Conservation (phyloP, 208 protist genomes). For the Borovskyia barvae region DNA sequence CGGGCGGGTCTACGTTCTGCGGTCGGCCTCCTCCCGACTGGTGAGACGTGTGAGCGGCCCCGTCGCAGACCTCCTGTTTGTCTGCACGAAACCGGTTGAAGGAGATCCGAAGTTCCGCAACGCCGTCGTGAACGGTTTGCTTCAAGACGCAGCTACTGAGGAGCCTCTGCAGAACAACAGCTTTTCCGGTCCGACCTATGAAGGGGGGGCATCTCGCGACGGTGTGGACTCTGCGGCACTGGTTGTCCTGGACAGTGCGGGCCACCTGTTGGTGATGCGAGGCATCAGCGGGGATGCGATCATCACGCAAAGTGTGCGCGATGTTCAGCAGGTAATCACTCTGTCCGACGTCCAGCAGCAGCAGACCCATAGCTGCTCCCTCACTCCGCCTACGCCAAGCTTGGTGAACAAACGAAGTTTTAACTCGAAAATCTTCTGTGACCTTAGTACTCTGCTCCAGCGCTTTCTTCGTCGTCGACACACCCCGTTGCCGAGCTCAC, state of each 20-base stretch:
- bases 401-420: constrained; percentile 3
- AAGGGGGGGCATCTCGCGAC: constrained; percentile 5
- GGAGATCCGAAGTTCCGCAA: constrained; percentile 13
- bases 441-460: constrained; percentile 43
- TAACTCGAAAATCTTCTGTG: constrained; percentile 51
- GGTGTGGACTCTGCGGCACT: constrained; percentile 28
- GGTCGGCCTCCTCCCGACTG: constrained; percentile 14
- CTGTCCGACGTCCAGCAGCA: constrained; percentile 23
- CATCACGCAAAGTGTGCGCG: constrained; percentile 49
- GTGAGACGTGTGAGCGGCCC: constrained; percentile 60
- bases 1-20: constrained; percentile 54
- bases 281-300: constrained; percentile 35
- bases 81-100: constrained; percentile 21
- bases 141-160: constrained; percentile 19
- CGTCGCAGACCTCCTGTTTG: constrained; percentile 69
- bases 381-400: constrained; percentile 3
- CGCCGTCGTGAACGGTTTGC: constrained; percentile 28
- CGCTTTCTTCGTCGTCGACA: constrained; percentile 31
- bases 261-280: constrained; percentile 55
- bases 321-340: constrained; percentile 59
- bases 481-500: neutral
- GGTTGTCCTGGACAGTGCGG: constrained; percentile 66
- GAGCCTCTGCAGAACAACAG: constrained; percentile 11
- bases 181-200: constrained; percentile 3
- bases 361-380: constrained; percentile 7